These are phyloP conservation scores for Yarrowia sp. DNA, from an alignment of 805 yeast species.

Conservation along the genomic window DNA sequence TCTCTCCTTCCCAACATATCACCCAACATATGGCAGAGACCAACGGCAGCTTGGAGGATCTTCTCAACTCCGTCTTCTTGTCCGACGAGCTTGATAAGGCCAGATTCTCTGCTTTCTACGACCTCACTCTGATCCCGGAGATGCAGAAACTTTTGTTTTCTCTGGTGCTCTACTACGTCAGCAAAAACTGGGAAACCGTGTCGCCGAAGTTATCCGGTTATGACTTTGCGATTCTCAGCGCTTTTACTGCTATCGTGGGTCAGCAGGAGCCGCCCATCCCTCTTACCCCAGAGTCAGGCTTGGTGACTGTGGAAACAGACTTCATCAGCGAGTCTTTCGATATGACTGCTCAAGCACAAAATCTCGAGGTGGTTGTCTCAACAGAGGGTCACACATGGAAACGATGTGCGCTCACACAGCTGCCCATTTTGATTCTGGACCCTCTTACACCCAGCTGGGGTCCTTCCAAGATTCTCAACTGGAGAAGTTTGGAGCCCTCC, in stretches of 20 bases:
- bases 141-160: conserved; percentile 15
- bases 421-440: conserved; percentile 13
- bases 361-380: not conserved
- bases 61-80: not conserved
- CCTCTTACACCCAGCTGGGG: conserved; percentile 23
- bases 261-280: conserved; percentile 13
- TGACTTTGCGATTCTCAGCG: conserved; percentile 2
- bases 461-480: conserved; percentile 17
- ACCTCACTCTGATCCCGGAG: not conserved
- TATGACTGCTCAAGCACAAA: not conserved
- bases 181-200: conserved; percentile 13
- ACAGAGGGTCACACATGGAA: conserved; percentile 13
- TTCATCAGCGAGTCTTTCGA: conserved; percentile 10
- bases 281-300: not conserved
- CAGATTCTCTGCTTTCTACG: conserved; percentile 11
- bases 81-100: conserved; percentile 7
- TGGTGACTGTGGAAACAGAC: not conserved
- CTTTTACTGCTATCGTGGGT: not conserved
- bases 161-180: conserved; percentile 2
- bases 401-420: conserved; percentile 14
- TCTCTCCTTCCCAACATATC: not conserved
- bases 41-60: not conserved
- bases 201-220: not conserved
- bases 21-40: not conserved
- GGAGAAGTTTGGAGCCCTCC: conserved; percentile 11